phyloP scores from a whole-genome alignment of 768 basidiomycete genomes.

The Pholiota molesta region DNA sequence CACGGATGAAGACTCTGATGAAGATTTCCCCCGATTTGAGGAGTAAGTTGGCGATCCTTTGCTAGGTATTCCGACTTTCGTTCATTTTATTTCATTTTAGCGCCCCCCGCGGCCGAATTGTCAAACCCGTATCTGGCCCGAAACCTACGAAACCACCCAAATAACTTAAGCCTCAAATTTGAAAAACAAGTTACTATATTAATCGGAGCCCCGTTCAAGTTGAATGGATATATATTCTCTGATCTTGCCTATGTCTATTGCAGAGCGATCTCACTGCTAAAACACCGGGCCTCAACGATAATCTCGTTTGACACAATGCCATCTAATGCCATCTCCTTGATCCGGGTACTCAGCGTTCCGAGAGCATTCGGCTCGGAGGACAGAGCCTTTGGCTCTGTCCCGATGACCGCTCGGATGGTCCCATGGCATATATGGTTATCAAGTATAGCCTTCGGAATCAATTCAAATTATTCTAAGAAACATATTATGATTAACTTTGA shows the following conservation, averaged over 20 bases:
- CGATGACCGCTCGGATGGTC: too few relatives aligned
- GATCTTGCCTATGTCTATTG: background rate
- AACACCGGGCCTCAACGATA: background rate
- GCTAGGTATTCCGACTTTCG: background rate
- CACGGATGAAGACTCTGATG: constrained; percentile 13
- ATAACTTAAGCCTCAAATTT: background rate
- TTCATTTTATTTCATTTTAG: background rate
- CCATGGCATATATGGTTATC: too few relatives aligned
- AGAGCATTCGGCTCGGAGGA: too few relatives aligned
- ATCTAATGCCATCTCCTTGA: too few relatives aligned
- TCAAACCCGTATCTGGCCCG: constrained; percentile 15
- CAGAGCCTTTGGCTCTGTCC: too few relatives aligned
- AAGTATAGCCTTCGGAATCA: background rate
- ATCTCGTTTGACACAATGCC: background rate
- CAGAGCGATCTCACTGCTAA: background rate
- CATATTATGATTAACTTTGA: background rate
- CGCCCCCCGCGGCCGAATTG: constrained; percentile 13
- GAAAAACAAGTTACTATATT: background rate
- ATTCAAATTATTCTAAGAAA: background rate
- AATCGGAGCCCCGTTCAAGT: background rate
- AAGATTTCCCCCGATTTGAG: constrained; percentile 20
- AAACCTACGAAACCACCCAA: constrained; percentile 2
- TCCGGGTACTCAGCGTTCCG: background rate
- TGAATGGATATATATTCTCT: background rate
- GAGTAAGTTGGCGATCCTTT: constrained; percentile 8